phyloP scores from a whole-genome alignment of 306 rosid species.

The Gynostemma pentaphyllum region DNA sequence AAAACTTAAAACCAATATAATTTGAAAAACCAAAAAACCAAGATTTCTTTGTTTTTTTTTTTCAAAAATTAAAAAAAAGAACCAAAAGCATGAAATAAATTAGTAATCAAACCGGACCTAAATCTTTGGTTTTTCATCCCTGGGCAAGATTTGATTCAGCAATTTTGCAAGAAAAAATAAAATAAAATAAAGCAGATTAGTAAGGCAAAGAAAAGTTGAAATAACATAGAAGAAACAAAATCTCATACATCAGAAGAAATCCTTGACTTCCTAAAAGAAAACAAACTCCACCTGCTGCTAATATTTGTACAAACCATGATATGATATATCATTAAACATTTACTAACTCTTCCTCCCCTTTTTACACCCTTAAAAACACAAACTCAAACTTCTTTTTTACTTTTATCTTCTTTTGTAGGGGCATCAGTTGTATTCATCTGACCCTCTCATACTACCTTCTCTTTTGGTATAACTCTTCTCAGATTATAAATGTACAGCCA shows the following conservation, averaged over 20 bases:
- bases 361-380: conserved; percentile 27
- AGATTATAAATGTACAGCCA: conserved; percentile 50
- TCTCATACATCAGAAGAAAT: conserved; percentile 20
- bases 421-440: conserved; percentile 18
- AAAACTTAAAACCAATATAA: too few species aligned
- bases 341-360: conserved; percentile 18
- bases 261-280: conserved; percentile 3
- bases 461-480: conserved; percentile 36
- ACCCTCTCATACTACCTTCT: conserved; percentile 33
- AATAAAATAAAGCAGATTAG: too few species aligned
- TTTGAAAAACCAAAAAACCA: too few species aligned
- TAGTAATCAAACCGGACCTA: too few species aligned
- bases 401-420: conserved; percentile 28
- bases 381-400: conserved; percentile 19
- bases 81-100: too few species aligned
- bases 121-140: too few species aligned
- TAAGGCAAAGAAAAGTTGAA: neutral
- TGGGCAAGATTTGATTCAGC: too few species aligned
- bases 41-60: too few species aligned
- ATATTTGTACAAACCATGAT: conserved; percentile 38
- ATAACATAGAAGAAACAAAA: conserved; percentile 18
- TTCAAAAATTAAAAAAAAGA: too few species aligned
- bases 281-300: conserved; percentile 13
- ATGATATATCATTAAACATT: neutral
- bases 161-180: neutral